These are phyloP conservation scores for Tinospora cordifolia DNA, from an alignment of 164 flowering plant species.

Conservation along the genomic window DNA sequence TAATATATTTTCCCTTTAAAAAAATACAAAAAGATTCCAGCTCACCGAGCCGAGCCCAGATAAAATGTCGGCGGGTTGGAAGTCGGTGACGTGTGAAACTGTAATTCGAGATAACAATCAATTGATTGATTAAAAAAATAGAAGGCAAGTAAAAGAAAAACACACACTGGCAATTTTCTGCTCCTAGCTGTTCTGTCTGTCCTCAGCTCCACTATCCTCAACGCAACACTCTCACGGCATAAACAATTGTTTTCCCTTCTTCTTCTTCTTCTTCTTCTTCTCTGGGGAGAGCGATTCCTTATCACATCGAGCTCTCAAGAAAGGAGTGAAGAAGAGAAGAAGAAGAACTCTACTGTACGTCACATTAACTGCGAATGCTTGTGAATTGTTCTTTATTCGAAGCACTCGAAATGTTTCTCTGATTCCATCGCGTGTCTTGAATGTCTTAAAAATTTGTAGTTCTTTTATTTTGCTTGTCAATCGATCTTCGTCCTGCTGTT, in stretches of 20 bases:
- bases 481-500: background rate
- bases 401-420: background rate
- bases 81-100: background rate
- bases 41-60: background rate
- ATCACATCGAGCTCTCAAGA: background rate
- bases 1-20: no score
- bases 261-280: background rate
- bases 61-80: background rate
- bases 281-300: background rate
- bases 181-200: background rate
- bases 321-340: background rate
- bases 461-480: background rate
- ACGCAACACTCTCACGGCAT: background rate
- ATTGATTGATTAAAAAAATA: background rate
- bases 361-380: background rate
- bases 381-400: background rate
- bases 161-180: background rate
- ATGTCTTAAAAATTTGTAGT: background rate
- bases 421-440: background rate
- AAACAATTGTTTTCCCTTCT: background rate
- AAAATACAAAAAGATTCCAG: no score
- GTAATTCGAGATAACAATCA: background rate
- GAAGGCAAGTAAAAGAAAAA: background rate
- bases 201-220: background rate
- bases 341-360: background rate